A percentile compares a stretch with the other conserved stretches of the same genome.
phyloP scores from a whole-genome alignment of 1,139 yeast genomes.

The Saccharomycopsis crataegensis region DNA sequence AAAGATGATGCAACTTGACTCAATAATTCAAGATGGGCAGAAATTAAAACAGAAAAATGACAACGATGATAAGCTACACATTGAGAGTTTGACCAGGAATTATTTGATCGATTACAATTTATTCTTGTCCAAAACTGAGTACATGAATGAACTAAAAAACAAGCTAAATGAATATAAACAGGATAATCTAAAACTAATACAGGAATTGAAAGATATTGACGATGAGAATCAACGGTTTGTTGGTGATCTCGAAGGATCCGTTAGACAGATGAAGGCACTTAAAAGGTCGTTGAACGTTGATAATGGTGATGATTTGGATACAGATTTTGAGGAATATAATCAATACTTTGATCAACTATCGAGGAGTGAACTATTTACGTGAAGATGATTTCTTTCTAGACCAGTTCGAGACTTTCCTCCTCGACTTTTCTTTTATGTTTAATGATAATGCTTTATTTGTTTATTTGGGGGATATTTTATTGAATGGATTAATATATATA shows the following conservation, averaged over 20 bases:
- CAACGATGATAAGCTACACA: not conserved
- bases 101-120: slow-evolving; percentile 16
- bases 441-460: no score
- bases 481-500: no score
- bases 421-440: no score
- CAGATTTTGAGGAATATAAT: not conserved
- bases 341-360: slow-evolving; percentile 7
- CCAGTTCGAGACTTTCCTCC: no score
- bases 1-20: slow-evolving; percentile 14
- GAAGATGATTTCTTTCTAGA: not conserved
- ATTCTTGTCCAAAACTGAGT: slow-evolving; percentile 2
- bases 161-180: slow-evolving; percentile 1
- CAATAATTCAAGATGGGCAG: slow-evolving; percentile 13
- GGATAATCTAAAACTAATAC: slow-evolving; percentile 9
- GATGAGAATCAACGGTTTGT: not conserved
- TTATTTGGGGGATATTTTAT: no score
- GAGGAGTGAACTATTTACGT: slow-evolving; percentile 2
- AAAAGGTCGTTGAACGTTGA: slow-evolving; percentile 6
- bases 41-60: not conserved
- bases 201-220: slow-evolving; percentile 5
- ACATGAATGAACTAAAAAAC: slow-evolving; percentile 1
- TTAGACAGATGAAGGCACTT: slow-evolving; percentile 1
- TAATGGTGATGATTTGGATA: not conserved
- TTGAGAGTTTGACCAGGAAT: slow-evolving; percentile 4
- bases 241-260: slow-evolving; percentile 3